A percentile compares a stretch with the other conserved stretches of the same genome.
Conservation (phyloP, 257 asterid species). For the Jacaranda mimosifolia region DNA sequence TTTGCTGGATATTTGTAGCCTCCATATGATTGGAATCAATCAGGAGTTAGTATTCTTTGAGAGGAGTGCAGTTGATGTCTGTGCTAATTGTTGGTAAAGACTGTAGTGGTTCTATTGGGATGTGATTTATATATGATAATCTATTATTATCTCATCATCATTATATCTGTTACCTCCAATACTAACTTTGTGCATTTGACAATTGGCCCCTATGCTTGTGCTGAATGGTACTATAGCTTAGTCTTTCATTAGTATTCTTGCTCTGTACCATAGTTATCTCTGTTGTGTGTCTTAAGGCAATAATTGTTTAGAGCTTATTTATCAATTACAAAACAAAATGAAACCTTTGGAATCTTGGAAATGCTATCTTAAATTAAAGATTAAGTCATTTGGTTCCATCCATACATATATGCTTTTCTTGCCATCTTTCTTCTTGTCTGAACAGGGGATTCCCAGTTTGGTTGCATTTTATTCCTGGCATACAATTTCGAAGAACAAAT, state of each 20-base stretch:
- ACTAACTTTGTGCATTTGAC: constrained; percentile 65
- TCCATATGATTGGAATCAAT: no score
- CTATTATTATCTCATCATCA: no score
- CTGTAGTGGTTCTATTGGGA: no score
- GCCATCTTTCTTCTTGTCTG: constrained; percentile 3
- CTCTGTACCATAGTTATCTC: constrained; percentile 16
- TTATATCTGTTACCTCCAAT: no score
- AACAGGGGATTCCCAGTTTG: constrained; percentile 86
- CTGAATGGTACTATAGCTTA: constrained; percentile 91
- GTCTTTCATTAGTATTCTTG: constrained; percentile 33
- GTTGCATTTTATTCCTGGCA: constrained; percentile 85
- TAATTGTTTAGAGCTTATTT: no score
- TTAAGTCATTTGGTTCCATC: background rate
- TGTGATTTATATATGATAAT: no score
- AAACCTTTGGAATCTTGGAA: background rate
- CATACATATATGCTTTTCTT: background rate
- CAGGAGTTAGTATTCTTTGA: no score
- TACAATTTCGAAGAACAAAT: constrained; percentile 74
- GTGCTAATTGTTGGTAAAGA: no score
- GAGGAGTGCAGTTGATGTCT: no score
- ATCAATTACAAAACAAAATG: no score
- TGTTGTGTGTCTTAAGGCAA: background rate
- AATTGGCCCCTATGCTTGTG: constrained; percentile 89
- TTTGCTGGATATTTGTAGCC: no score
- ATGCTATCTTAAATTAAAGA: constrained; percentile 14